These are phyloP conservation scores for Nakaseomyces delphensis DNA, from an alignment of 1,139 yeast genomes.

Conservation along the genomic window DNA sequence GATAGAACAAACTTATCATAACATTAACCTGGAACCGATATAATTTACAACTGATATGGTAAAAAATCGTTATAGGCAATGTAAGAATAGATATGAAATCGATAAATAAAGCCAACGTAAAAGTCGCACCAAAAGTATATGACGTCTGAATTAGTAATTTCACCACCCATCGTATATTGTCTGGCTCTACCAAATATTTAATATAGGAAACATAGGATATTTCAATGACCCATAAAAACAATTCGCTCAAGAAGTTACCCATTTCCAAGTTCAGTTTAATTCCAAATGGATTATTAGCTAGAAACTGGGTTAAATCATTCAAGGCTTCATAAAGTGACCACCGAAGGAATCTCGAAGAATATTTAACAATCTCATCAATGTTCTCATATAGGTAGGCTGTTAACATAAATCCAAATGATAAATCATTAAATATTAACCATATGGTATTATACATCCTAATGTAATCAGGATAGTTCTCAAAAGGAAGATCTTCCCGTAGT, in stretches of 20 bases:
- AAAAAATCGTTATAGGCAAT: conserved; percentile 67
- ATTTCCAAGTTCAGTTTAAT: conserved; percentile 83
- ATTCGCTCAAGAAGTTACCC: conserved; percentile 77
- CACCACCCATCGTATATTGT: conserved; percentile 31
- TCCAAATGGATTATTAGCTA: conserved; percentile 90
- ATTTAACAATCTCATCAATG: conserved; percentile 27
- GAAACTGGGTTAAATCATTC: conserved; percentile 52
- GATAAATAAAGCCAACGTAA: conserved; percentile 54
- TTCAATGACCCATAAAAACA: conserved; percentile 75
- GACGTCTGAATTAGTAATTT: conserved; percentile 38
- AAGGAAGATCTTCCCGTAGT: conserved; percentile 20
- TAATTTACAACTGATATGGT: conserved; percentile 68
- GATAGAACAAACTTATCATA: conserved; percentile 65
- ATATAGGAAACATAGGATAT: conserved; percentile 46
- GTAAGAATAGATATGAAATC: conserved; percentile 60
- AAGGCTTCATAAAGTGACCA: conserved; percentile 33
- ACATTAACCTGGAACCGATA: conserved; percentile 67
- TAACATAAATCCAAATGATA: conserved; percentile 60
- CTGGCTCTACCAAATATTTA: conserved; percentile 22
- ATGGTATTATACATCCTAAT: conserved; percentile 79
- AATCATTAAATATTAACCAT: conserved; percentile 81
- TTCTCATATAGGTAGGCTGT: conserved; percentile 45
- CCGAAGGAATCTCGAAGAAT: conserved; percentile 13
- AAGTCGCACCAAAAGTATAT: conserved; percentile 52
- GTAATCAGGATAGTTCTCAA: conserved; percentile 52